These are phyloP conservation scores for Penicillium glabrum DNA, from an alignment of 2,329 filamentous ascomycete genomes.

Conservation along the genomic window DNA sequence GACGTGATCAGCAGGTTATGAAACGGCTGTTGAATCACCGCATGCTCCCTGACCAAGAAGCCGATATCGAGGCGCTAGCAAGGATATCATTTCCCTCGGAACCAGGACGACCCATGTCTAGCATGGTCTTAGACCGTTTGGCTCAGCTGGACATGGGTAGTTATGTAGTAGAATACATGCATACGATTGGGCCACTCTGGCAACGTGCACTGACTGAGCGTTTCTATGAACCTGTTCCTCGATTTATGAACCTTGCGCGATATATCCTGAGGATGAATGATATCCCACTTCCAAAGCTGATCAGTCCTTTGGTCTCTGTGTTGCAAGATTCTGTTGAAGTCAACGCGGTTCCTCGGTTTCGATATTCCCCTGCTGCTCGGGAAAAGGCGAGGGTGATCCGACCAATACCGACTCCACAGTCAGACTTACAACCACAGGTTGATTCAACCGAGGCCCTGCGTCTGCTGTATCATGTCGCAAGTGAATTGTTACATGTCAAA, in stretches of 20 bases:
- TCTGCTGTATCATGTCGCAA: constrained; percentile 54
- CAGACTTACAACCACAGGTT: constrained; percentile 48
- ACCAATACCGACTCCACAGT: constrained; percentile 37
- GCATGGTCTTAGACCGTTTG: constrained; percentile 55
- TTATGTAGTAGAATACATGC: constrained; percentile 51
- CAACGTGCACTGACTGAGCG: constrained; percentile 55
- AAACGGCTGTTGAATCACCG: constrained; percentile 58
- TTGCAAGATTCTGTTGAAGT: constrained; percentile 51
- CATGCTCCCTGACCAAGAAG: constrained; percentile 48
- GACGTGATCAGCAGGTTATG: constrained; percentile 42
- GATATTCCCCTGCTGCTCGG: constrained; percentile 44
- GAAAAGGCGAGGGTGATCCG: constrained; percentile 40
- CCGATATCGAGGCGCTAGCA: constrained; percentile 56
- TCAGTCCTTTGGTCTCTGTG: constrained; percentile 39
- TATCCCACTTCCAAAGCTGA: constrained; percentile 35
- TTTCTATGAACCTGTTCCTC: constrained; percentile 45
- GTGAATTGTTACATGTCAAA: constrained; percentile 46
- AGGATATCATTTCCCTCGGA: constrained; percentile 55
- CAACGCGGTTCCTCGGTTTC: constrained; percentile 54
- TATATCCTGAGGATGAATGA: constrained; percentile 43
- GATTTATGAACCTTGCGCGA: constrained; percentile 43
- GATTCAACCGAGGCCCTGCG: constrained; percentile 56
- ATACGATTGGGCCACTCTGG: constrained; percentile 56
- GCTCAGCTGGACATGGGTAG: constrained; percentile 43
- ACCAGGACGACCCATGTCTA: constrained; percentile 50